Evolutionary conservation across 257 asterid genomes (phyloP).

Genomic region (Scutellaria minor): DNA sequence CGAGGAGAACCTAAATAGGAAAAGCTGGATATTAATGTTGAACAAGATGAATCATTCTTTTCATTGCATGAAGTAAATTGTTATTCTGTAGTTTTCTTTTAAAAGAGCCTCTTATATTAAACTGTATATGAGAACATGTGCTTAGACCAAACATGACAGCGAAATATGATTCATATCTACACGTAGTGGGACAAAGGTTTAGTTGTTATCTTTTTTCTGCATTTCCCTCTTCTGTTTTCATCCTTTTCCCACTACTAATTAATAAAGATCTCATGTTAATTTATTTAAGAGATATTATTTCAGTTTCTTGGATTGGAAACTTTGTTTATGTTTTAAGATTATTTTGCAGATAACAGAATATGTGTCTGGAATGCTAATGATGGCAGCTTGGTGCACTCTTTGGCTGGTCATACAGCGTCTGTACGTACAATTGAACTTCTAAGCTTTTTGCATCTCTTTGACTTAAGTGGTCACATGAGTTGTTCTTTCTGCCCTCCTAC

Average conservation of each 20-base stretch:
- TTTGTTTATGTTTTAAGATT: slow-evolving; percentile 20
- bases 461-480: neutral
- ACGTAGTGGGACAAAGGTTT: neutral
- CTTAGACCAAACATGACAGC: neutral
- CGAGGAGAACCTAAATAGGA: slow-evolving; percentile 6
- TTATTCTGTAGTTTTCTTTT: neutral
- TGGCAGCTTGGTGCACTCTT: slow-evolving; percentile 95
- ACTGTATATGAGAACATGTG: neutral
- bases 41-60: slow-evolving; percentile 17
- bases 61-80: slow-evolving; percentile 10
- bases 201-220: neutral
- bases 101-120: neutral
- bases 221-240: slow-evolving; percentile 5
- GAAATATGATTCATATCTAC: neutral
- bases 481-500: neutral
- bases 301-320: slow-evolving; percentile 33
- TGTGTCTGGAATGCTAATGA: slow-evolving; percentile 98
- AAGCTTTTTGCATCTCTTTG: slow-evolving; percentile 5
- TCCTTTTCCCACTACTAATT: neutral
- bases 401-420: slow-evolving; percentile 86
- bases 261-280: slow-evolving; percentile 4
- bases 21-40: slow-evolving; percentile 11
- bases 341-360: slow-evolving; percentile 86
- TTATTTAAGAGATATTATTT: slow-evolving; percentile 30
- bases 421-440: slow-evolving; percentile 58